Evolutionary conservation across 2,329 filamentous ascomycete genomes (phyloP).

Genomic region (Apiospora sp.): DNA sequence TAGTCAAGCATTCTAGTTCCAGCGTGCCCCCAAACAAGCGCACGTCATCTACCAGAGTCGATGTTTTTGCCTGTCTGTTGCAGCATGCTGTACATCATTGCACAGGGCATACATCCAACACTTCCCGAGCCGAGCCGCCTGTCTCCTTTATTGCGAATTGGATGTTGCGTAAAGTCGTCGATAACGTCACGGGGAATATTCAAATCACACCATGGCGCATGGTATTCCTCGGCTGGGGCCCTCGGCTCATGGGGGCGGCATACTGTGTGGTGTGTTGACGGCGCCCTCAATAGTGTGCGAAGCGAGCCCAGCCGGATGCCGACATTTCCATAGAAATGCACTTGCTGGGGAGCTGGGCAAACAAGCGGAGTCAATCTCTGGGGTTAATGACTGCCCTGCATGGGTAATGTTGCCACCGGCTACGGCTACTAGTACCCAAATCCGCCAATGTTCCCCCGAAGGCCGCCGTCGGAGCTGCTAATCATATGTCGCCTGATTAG

Average conservation of each 20-base stretch:
- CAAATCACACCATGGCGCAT: neutral
- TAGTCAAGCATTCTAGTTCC: conserved; percentile 3
- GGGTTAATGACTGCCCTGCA: conserved; percentile 3
- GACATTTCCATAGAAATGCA: neutral
- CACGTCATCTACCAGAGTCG: neutral
- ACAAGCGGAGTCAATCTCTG: conserved; percentile 18
- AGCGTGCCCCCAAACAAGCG: neutral
- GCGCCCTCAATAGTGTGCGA: neutral
- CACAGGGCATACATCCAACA: neutral
- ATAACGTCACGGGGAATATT: neutral
- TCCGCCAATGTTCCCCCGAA: neutral
- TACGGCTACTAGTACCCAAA: neutral
- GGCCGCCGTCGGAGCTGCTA: conserved; percentile 15
- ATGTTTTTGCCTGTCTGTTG: neutral
- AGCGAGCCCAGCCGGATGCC: neutral
- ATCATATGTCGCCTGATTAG: conserved; percentile 14
- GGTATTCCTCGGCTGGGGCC: neutral
- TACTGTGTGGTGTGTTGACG: neutral
- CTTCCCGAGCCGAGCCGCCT: conserved; percentile 4
- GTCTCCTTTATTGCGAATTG: neutral
- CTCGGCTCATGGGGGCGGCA: conserved; percentile 2
- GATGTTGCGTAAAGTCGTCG: neutral
- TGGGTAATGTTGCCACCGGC: neutral
- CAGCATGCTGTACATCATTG: neutral
- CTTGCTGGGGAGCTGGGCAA: neutral